Evolutionary conservation across 1,139 yeast genomes (phyloP).

Genomic region (Suhomyces ambrosiae): DNA sequence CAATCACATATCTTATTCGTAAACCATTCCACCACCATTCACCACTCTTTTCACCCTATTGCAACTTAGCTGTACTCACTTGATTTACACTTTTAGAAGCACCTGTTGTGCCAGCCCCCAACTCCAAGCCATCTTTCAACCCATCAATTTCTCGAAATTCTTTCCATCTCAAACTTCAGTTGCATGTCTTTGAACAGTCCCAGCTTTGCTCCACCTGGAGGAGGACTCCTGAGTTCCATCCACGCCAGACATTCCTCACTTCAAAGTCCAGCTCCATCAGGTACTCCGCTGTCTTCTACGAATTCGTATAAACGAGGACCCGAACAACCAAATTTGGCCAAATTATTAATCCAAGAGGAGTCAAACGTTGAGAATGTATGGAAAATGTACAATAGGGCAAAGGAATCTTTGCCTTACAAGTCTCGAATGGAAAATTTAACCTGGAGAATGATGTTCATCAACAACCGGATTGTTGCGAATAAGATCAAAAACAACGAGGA

Average conservation of each 20-base stretch:
- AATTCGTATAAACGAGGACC: slow-evolving; percentile 1
- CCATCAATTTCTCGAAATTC: neutral
- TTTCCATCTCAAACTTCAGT: neutral
- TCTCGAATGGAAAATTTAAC: slow-evolving; percentile 79
- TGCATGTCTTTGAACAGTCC: slow-evolving; percentile 3
- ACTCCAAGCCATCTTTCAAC: neutral
- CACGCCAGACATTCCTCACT: slow-evolving; percentile 5
- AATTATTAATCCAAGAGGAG: slow-evolving; percentile 27
- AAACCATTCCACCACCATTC: neutral
- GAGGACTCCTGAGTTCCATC: neutral
- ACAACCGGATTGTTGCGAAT: slow-evolving; percentile 22
- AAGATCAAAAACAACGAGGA: neutral
- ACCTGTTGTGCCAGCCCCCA: neutral
- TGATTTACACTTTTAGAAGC: neutral
- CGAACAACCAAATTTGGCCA: slow-evolving; percentile 3
- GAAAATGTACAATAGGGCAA: slow-evolving; percentile 79
- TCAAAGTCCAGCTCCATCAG: slow-evolving; percentile 11
- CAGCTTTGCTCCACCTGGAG: slow-evolving; percentile 3
- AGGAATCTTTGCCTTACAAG: slow-evolving; percentile 74
- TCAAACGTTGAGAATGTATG: slow-evolving; percentile 64
- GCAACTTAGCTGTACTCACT: too few relatives aligned
- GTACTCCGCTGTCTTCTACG: slow-evolving; percentile 10
- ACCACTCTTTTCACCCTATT: too few relatives aligned
- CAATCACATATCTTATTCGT: neutral
- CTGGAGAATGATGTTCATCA: slow-evolving; percentile 81